Percentiles rank a stretch among this genome's conserved stretches.
Evolutionary conservation across 2,329 filamentous ascomycete genomes (phyloP).

Genomic region (Xylaria polymorpha): DNA sequence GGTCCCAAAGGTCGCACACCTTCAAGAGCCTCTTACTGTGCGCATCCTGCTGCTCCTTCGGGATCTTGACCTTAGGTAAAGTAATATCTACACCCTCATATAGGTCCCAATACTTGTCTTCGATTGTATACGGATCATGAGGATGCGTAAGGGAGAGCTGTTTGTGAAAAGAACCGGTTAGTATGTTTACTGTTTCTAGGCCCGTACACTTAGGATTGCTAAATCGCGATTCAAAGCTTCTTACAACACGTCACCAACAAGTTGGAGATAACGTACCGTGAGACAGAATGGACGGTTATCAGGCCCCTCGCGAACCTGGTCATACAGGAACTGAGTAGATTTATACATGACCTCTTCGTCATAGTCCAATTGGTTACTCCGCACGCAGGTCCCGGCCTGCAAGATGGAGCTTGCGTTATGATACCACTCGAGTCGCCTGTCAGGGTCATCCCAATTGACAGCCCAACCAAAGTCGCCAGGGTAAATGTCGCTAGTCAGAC

Average conservation of each 20-base stretch:
- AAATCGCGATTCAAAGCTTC: neutral
- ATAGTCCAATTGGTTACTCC: conserved; percentile 95
- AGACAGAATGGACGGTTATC: conserved; percentile 82
- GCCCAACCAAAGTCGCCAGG: conserved; percentile 94
- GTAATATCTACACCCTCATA: conserved; percentile 91
- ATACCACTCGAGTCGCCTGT: conserved; percentile 90
- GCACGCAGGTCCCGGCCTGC: conserved; percentile 87
- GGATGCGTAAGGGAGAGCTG: conserved; percentile 90
- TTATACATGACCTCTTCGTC: conserved; percentile 97
- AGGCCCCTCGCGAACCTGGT: conserved; percentile 84
- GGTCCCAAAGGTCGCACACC: conserved; percentile 87
- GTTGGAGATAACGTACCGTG: conserved; percentile 64
- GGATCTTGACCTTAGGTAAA: conserved; percentile 80
- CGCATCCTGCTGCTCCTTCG: conserved; percentile 83
- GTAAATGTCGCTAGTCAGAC: conserved; percentile 95
- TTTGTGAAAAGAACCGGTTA: conserved; percentile 23
- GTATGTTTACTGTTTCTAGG: conserved; percentile 4
- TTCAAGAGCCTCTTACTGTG: conserved; percentile 89
- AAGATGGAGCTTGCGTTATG: conserved; percentile 95
- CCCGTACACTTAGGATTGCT: neutral
- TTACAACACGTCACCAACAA: neutral
- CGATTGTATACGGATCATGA: conserved; percentile 95
- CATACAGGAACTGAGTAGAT: conserved; percentile 88
- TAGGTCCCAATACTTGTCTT: conserved; percentile 90
- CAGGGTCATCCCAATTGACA: conserved; percentile 94